These are phyloP conservation scores for Ambrosia artemisiifolia DNA, from an alignment of 129 eudicot species.

Conservation along the genomic window DNA sequence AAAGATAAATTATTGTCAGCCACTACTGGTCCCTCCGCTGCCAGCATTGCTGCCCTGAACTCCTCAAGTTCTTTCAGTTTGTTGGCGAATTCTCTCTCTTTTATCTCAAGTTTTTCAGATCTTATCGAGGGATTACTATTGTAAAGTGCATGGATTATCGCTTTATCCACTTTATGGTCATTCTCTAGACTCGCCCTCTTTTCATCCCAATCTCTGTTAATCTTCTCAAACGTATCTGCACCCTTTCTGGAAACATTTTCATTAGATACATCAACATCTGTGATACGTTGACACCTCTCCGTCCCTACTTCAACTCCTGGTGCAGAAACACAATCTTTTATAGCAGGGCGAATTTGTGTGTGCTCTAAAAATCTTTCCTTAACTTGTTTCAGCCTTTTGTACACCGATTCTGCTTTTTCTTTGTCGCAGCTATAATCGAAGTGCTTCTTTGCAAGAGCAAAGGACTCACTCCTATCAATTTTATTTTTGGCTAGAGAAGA, in stretches of 20 bases:
- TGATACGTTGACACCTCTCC: background rate
- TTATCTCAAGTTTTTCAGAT: conserved; percentile 1
- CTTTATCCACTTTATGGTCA: background rate
- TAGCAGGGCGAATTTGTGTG: conserved; percentile 13
- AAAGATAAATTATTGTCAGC: background rate
- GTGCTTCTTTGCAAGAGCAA: conserved; percentile 49
- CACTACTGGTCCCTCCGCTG: conserved; percentile 7
- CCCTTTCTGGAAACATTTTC: conserved; percentile 10
- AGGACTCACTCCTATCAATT: conserved; percentile 52
- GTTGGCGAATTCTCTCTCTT: background rate
- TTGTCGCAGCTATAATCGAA: conserved; percentile 53
- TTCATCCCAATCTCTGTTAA: conserved; percentile 9
- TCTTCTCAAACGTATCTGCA: background rate
- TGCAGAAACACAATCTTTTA: conserved; percentile 10
- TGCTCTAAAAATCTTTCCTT: conserved; percentile 39
- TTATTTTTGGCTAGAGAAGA: conserved; percentile 45
- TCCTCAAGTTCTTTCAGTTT: conserved; percentile 20
- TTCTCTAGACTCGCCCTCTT: conserved; percentile 3
- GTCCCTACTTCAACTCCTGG: conserved; percentile 3
- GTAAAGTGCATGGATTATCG: background rate
- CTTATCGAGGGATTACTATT: conserved; percentile 2
- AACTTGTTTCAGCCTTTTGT: conserved; percentile 36
- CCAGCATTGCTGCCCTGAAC: conserved; percentile 8
- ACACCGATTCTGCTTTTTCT: conserved; percentile 40
- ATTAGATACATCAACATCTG: background rate